Percentiles rank a stretch among this genome's conserved stretches.
Conservation (phyloP, 2,329 filamentous ascomycete species). For the Uncinocarpus reesii region DNA sequence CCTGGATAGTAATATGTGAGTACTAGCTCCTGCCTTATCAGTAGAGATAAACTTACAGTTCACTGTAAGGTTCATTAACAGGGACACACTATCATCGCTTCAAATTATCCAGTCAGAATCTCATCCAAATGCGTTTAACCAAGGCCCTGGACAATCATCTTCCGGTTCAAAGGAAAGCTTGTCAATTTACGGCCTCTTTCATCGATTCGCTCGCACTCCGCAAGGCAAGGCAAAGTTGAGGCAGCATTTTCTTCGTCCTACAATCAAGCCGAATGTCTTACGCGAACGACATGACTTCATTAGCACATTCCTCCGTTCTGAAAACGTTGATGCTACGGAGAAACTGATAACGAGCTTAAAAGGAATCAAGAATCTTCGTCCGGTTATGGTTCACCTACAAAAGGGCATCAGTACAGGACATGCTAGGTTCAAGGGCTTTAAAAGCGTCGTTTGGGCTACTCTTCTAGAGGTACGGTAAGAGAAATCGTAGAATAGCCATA, state of each 20-base stretch:
- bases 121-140: constrained; percentile 71
- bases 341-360: constrained; percentile 53
- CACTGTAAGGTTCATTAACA: constrained; percentile 62
- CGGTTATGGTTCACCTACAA: constrained; percentile 57
- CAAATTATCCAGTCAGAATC: constrained; percentile 76
- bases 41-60: constrained; percentile 9
- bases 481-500: not conserved
- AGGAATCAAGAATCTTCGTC: constrained; percentile 65
- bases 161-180: constrained; percentile 66
- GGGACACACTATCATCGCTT: constrained; percentile 68
- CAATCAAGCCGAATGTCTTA: constrained; percentile 57
- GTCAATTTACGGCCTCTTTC: constrained; percentile 75
- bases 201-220: constrained; percentile 60
- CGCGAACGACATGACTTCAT: constrained; percentile 62
- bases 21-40: not conserved
- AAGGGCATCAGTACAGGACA: constrained; percentile 59
- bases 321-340: constrained; percentile 51
- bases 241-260: constrained; percentile 74
- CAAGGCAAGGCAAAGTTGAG: constrained; percentile 67
- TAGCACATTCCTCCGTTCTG: constrained; percentile 52
- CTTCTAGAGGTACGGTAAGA: constrained; percentile 42
- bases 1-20: constrained; percentile 51
- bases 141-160: constrained; percentile 52
- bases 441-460: constrained; percentile 62
- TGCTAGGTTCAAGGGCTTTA: constrained; percentile 46